phyloP scores from a whole-genome alignment of 352 stramenopile genomes.

The Globisporangium takayamanum region DNA sequence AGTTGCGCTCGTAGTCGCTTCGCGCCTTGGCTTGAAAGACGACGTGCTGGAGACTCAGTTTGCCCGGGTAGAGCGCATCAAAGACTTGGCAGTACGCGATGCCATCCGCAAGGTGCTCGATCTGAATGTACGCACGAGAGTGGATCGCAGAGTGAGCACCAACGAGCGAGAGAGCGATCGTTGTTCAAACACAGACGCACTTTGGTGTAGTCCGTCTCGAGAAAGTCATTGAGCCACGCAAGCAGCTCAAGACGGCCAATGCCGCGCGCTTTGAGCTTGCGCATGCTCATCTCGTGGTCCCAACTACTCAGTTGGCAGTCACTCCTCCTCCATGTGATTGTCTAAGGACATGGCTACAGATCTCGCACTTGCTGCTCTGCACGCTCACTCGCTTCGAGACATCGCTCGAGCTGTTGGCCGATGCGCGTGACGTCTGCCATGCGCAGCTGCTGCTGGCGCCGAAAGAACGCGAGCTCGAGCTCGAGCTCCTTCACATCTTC shows the following conservation, averaged over 20 bases:
- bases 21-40: slow-evolving; percentile 50
- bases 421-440: background rate
- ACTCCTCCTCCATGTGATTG: background rate
- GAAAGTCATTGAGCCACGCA: slow-evolving; percentile 72
- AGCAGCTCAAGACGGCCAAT: slow-evolving; percentile 76
- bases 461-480: slow-evolving; percentile 5
- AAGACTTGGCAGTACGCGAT: slow-evolving; percentile 80
- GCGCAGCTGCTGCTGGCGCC: slow-evolving; percentile 5
- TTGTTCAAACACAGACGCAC: slow-evolving; percentile 10
- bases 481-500: background rate
- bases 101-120: slow-evolving; percentile 72
- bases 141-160: background rate
- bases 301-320: background rate
- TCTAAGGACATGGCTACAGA: background rate
- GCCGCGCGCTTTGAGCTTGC: slow-evolving; percentile 64
- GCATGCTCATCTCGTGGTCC: slow-evolving; percentile 46
- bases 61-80: slow-evolving; percentile 59
- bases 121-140: slow-evolving; percentile 11
- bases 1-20: slow-evolving; percentile 60
- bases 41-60: slow-evolving; percentile 49
- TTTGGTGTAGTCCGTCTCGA: slow-evolving; percentile 82
- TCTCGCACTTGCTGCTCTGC: background rate
- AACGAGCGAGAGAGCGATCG: background rate
- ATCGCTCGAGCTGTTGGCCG: slow-evolving; percentile 12
- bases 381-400: background rate